Base-by-base conservation (phyloP, 257 asterid species). In the Fraxinus anomala region DNA sequence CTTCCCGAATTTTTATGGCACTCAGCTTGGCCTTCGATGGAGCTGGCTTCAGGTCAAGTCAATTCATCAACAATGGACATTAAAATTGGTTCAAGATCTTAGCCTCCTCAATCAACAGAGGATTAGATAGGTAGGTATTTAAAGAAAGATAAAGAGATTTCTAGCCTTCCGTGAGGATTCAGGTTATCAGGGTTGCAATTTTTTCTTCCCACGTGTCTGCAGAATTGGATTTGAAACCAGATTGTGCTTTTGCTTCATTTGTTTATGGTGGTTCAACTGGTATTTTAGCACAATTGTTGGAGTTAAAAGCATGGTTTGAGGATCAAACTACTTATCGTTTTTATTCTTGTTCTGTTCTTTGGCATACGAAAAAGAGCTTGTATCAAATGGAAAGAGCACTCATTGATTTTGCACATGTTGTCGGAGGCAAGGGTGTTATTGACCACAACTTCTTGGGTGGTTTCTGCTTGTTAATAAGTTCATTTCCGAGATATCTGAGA, bases 11-110 rank as follows among this genome's bases (percentile, higher is more conserved):
- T 96, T 84, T 82, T 44, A 82, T 40, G 99, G 97, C 73, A 89
- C 95, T 73, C 88, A 89, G 88, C 90, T 89, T 19, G 85, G 98
- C 98, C 9, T 92, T 98, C 3, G 91, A 96, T 85, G 98, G 94
- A 30, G 86, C 97, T 2, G 97, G 98, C 69, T 80, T 54, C 36
- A 4, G 85, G 77, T 66, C 84, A 85, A 26, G 70, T 36, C 13
- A 85, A 87, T 76, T 97, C 99, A 28, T 93, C 98, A 0, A 86
- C 92, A 34, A 82, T 96, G 89, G 99, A 96, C 81, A 75, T 93
- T 65, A 93, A 96, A 82, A 92, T 96, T 3, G 97, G 98, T 56
- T 86, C 97, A 11, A 90, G 98, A 81, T 91, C 98, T 19, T 95
- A 97, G 97, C 77, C 91, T 9, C 90, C 96, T 0, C 85, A 91